phyloP scores from a whole-genome alignment of 2,329 filamentous ascomycete genomes.

The Elsinoe ampelina region DNA sequence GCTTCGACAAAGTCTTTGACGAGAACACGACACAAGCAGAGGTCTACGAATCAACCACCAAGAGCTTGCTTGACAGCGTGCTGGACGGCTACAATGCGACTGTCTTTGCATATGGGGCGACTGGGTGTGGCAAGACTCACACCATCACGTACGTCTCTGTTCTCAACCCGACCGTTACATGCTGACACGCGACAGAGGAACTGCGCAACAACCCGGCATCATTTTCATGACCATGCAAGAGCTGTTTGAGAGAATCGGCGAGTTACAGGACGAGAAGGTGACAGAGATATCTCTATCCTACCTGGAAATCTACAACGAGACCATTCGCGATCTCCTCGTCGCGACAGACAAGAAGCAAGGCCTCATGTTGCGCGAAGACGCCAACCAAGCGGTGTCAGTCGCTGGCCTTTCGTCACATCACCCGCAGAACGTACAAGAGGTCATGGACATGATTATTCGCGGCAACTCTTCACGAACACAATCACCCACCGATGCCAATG shows the following conservation, averaged over 20 bases:
- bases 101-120: constrained; percentile 96
- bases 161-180: background rate
- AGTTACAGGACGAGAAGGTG: constrained; percentile 73
- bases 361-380: constrained; percentile 88
- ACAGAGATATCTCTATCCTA: constrained; percentile 91
- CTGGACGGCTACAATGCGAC: constrained; percentile 98
- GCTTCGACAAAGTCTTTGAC: constrained; percentile 94
- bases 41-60: constrained; percentile 90
- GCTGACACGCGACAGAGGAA: constrained; percentile 46
- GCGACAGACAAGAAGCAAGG: constrained; percentile 72
- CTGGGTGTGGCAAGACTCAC: constrained; percentile 96
- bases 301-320: constrained; percentile 98
- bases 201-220: constrained; percentile 84
- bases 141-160: constrained; percentile 55
- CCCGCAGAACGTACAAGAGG: constrained; percentile 77
- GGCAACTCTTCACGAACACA: constrained; percentile 93
- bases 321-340: constrained; percentile 88
- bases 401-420: constrained; percentile 83
- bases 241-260: constrained; percentile 90
- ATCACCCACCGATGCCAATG: constrained; percentile 93
- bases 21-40: constrained; percentile 86
- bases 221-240: constrained; percentile 99
- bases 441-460: constrained; percentile 98
- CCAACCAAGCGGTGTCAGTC: constrained; percentile 85
- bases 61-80: constrained; percentile 82